These are phyloP conservation scores for Sonneratia alba DNA, from an alignment of 345 rosid species.

Conservation along the genomic window DNA sequence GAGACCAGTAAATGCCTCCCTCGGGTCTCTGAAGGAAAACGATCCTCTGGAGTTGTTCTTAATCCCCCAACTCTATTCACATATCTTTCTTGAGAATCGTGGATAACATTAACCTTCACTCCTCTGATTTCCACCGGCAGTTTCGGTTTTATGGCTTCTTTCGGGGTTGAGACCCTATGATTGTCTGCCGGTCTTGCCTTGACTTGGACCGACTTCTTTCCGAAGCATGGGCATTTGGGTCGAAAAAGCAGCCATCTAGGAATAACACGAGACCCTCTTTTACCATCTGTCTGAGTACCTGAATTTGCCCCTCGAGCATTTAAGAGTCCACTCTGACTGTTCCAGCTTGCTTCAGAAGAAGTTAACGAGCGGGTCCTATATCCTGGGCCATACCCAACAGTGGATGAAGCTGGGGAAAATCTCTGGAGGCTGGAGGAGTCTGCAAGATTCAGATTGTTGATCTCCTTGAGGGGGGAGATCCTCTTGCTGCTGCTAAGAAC, in stretches of 20 bases:
- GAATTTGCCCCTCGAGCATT: constrained; percentile 49
- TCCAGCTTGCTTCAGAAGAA: constrained; percentile 90
- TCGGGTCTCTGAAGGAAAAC: not conserved
- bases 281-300: constrained; percentile 26
- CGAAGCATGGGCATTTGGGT: constrained; percentile 54
- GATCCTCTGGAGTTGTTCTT: constrained; percentile 13
- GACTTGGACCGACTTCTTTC: constrained; percentile 66
- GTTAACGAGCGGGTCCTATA: constrained; percentile 40
- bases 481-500: constrained; percentile 12
- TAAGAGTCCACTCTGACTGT: constrained; percentile 70
- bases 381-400: constrained; percentile 34
- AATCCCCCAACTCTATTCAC: constrained; percentile 4
- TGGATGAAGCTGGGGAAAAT: constrained; percentile 50
- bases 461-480: constrained; percentile 23
- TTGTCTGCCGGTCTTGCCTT: constrained; percentile 33
- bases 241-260: constrained; percentile 43
- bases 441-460: constrained; percentile 1
- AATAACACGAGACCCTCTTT: constrained; percentile 16
- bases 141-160: not conserved
- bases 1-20: constrained; percentile 4
- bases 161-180: not conserved
- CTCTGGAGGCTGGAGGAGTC: constrained; percentile 25
- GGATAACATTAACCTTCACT: not conserved
- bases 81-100: not conserved
- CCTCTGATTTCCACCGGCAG: not conserved